Conservation (phyloP, 768 basidiomycete species). For the Termitomyces sp. region DNA sequence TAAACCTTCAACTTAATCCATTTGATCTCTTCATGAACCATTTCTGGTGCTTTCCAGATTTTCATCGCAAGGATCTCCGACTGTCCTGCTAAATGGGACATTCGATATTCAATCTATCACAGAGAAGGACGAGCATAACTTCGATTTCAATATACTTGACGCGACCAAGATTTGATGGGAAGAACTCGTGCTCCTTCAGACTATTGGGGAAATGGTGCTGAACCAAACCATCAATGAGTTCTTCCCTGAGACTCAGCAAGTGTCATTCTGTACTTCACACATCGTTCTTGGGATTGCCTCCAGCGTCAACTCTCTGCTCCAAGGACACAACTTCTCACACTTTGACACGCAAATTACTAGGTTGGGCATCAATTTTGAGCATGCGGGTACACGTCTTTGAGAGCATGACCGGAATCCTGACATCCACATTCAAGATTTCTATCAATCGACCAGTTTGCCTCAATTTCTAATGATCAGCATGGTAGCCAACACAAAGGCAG, state of each 20-base stretch:
- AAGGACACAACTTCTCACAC: slow-evolving; percentile 85
- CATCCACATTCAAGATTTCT: slow-evolving; percentile 49
- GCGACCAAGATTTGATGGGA: slow-evolving; percentile 87
- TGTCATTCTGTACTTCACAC: slow-evolving; percentile 80
- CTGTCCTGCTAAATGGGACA: slow-evolving; percentile 71
- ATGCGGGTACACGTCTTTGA: slow-evolving; percentile 31
- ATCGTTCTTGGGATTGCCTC: slow-evolving; percentile 68
- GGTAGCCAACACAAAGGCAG: slow-evolving; percentile 54
- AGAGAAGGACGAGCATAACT: slow-evolving; percentile 70
- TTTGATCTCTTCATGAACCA: not conserved
- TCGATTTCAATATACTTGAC: slow-evolving; percentile 86
- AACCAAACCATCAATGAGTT: slow-evolving; percentile 67
- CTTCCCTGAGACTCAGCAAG: slow-evolving; percentile 87
- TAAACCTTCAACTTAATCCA: slow-evolving; percentile 18
- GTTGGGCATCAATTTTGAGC: too few species aligned
- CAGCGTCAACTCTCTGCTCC: slow-evolving; percentile 76
- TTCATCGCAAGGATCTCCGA: too few species aligned
- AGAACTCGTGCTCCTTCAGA: slow-evolving; percentile 71
- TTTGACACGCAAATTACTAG: slow-evolving; percentile 82
- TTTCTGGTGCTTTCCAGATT: too few species aligned
- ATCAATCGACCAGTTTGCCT: slow-evolving; percentile 81
- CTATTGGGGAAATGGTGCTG: slow-evolving; percentile 73
- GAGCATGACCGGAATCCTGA: not conserved
- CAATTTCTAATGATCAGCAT: slow-evolving; percentile 66
- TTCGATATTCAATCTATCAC: slow-evolving; percentile 73